Evolutionary conservation across 371 early-diverging fungal species (phyloP).

Genomic region (Lichtheimia ramosa): DNA sequence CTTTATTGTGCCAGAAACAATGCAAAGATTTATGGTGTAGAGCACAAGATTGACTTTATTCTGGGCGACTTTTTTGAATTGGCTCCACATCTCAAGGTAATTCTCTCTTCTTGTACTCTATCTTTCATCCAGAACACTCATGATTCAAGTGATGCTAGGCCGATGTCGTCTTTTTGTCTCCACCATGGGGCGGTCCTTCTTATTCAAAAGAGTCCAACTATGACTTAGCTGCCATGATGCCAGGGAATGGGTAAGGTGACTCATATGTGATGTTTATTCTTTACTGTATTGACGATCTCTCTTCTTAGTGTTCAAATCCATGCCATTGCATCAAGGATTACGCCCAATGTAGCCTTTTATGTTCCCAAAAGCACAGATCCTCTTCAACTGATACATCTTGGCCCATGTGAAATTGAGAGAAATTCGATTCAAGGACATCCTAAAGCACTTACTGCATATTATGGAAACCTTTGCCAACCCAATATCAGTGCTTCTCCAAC

Average conservation of each 20-base stretch:
- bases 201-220: slow-evolving; percentile 44
- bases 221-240: slow-evolving; percentile 74
- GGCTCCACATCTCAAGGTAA: slow-evolving; percentile 57
- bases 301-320: slow-evolving; percentile 57
- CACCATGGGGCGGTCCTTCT: slow-evolving; percentile 93
- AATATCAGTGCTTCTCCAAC: too few species aligned
- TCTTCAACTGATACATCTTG: slow-evolving; percentile 22
- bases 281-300: neutral
- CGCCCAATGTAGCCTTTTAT: slow-evolving; percentile 79
- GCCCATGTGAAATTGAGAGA: slow-evolving; percentile 74
- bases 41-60: slow-evolving; percentile 89
- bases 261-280: too few species aligned
- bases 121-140: neutral
- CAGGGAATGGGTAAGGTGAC: slow-evolving; percentile 67
- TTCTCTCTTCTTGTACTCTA: neutral
- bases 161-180: slow-evolving; percentile 89
- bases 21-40: slow-evolving; percentile 89
- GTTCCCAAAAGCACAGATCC: slow-evolving; percentile 81
- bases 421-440: slow-evolving; percentile 57
- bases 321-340: slow-evolving; percentile 59
- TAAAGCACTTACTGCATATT: slow-evolving; percentile 73
- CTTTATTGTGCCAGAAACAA: slow-evolving; percentile 84
- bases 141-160: slow-evolving; percentile 45
- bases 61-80: slow-evolving; percentile 80
- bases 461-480: slow-evolving; percentile 48